phyloP scores from a whole-genome alignment of 306 rosid genomes.

The Rubus idaeus region DNA sequence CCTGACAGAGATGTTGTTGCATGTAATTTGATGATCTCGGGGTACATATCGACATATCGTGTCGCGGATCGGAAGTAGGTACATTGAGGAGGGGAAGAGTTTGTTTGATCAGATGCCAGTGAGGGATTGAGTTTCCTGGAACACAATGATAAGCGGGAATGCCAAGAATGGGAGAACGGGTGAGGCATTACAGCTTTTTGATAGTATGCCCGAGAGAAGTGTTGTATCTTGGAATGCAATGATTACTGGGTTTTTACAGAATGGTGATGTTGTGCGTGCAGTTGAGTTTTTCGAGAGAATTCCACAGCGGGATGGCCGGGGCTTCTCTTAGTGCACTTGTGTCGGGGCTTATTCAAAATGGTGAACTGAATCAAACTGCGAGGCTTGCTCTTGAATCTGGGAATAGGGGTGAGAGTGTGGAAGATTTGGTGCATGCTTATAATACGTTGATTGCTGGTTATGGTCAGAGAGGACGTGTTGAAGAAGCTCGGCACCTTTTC shows the following conservation, averaged over 20 bases:
- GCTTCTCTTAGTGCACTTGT: neutral
- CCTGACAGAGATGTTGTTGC: neutral
- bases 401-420: neutral
- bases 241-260: neutral
- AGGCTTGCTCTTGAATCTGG: neutral
- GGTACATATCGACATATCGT: neutral
- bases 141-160: slow-evolving; percentile 2
- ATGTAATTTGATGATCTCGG: neutral
- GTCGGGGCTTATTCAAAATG: neutral
- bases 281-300: neutral
- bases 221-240: neutral
- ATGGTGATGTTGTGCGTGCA: neutral
- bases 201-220: neutral
- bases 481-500: neutral
- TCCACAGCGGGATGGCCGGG: neutral
- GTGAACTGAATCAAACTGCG: neutral
- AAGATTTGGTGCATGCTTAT: neutral
- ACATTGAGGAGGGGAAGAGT: neutral
- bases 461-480: neutral
- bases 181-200: neutral
- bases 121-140: slow-evolving; percentile 1
- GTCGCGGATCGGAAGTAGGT: neutral
- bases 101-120: neutral
- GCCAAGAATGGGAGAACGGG: neutral
- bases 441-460: neutral